These are phyloP conservation scores for Eucalyptus leucophloia DNA, from an alignment of 345 rosid species.

Conservation along the genomic window DNA sequence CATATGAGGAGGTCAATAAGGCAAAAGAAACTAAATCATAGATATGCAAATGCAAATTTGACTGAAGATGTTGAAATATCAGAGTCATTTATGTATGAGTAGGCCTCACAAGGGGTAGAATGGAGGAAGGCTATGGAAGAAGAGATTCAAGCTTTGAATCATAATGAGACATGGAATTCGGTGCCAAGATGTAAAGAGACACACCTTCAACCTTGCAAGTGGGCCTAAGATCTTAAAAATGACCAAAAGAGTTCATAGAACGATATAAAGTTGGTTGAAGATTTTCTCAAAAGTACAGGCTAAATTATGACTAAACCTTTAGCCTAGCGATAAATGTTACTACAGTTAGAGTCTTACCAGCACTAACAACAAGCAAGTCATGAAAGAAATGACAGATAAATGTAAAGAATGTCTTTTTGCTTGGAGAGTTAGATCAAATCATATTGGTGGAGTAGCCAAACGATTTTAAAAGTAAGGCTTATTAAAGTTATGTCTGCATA, in stretches of 20 bases:
- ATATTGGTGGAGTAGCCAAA: not conserved
- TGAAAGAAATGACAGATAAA: too few species aligned
- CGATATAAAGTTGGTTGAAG: not conserved
- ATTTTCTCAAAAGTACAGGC: not conserved
- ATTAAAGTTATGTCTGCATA: not conserved
- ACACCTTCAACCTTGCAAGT: not conserved
- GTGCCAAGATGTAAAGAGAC: not conserved
- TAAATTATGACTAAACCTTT: not conserved
- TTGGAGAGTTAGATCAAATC: not conserved
- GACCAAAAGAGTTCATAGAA: not conserved
- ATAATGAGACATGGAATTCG: not conserved
- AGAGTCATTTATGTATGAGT: too few species aligned
- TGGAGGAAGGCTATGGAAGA: too few species aligned
- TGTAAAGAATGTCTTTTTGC: too few species aligned
- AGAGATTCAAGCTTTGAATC: not conserved
- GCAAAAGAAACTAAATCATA: too few species aligned
- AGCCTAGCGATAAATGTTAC: not conserved
- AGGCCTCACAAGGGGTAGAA: too few species aligned
- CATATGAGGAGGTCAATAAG: too few species aligned
- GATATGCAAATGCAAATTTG: too few species aligned
- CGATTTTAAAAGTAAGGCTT: not conserved
- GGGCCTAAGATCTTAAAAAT: not conserved
- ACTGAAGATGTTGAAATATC: too few species aligned
- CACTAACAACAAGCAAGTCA: not conserved
- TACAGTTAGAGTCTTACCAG: not conserved